phyloP scores from a whole-genome alignment of 1,284 basidiomycete genomes.

The Inonotus obliquus region DNA sequence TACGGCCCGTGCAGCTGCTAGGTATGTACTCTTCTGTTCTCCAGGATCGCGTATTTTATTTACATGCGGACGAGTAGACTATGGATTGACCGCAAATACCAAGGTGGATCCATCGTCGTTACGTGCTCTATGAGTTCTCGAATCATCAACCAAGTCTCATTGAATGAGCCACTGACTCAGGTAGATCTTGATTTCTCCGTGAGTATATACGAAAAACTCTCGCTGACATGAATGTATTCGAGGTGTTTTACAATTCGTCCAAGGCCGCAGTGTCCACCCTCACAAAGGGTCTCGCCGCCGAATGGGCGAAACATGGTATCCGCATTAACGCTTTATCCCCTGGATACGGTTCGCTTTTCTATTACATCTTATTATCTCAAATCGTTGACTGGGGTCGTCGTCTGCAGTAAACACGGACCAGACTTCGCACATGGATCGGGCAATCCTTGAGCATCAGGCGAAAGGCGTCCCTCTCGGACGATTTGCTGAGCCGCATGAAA shows the following conservation, averaged over 20 bases:
- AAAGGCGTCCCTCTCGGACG: constrained; percentile 36
- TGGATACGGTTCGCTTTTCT: constrained; percentile 43
- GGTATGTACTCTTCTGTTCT: constrained; percentile 23
- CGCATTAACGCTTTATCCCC: constrained; percentile 59
- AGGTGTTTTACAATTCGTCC: constrained; percentile 59
- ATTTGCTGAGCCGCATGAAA: constrained; percentile 43
- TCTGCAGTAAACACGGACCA: constrained; percentile 34
- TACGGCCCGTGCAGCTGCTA: constrained; percentile 36
- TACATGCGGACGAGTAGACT: constrained; percentile 20
- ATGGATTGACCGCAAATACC: constrained; percentile 24
- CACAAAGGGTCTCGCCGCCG: constrained; percentile 52
- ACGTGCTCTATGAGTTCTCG: constrained; percentile 46
- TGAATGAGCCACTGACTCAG: constrained; percentile 33
- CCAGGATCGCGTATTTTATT: background rate
- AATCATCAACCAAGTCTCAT: constrained; percentile 40
- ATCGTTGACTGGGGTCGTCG: background rate
- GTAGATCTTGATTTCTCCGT: constrained; percentile 20
- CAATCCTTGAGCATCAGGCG: constrained; percentile 32
- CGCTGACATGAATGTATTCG: constrained; percentile 11
- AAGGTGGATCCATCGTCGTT: constrained; percentile 39
- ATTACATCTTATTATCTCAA: background rate
- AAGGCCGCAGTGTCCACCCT: constrained; percentile 57
- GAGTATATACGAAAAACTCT: background rate
- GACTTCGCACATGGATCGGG: constrained; percentile 32
- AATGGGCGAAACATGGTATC: constrained; percentile 51